Conservation (phyloP, 345 rosid genomes). For the Litchi chinensis region DNA sequence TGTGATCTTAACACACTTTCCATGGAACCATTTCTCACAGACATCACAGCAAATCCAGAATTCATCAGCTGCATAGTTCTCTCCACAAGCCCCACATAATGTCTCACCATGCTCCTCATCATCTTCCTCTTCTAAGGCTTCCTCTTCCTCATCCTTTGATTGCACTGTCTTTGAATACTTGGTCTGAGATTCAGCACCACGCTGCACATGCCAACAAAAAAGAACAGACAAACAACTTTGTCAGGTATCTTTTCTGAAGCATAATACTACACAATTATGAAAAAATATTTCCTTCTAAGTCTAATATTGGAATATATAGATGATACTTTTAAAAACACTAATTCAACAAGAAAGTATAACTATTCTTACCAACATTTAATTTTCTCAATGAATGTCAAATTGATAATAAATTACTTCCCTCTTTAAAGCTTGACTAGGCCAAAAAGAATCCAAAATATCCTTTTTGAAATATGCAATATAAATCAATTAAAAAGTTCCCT, state of each 20-base stretch:
- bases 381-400: not conserved
- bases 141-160: constrained; percentile 56
- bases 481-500: too few species aligned
- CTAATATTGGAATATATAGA: not conserved
- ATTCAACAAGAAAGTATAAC: not conserved
- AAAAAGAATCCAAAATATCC: not conserved
- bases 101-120: constrained; percentile 68
- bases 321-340: not conserved
- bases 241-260: not conserved
- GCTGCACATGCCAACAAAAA: constrained; percentile 34
- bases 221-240: not conserved
- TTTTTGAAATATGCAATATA: too few species aligned
- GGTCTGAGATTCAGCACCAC: constrained; percentile 53
- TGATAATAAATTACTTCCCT: not conserved
- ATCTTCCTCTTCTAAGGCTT: constrained; percentile 58
- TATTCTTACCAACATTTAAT: not conserved
- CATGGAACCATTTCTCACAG: constrained; percentile 77
- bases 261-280: not conserved
- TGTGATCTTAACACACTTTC: constrained; percentile 87
- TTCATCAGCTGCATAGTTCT: constrained; percentile 57
- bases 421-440: not conserved
- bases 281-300: not conserved
- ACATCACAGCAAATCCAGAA: constrained; percentile 74
- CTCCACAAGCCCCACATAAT: constrained; percentile 68
- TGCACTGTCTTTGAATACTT: constrained; percentile 43